Base-by-base conservation (phyloP, 257 asterid genomes). In the Solanum appendiculatum region DNA sequence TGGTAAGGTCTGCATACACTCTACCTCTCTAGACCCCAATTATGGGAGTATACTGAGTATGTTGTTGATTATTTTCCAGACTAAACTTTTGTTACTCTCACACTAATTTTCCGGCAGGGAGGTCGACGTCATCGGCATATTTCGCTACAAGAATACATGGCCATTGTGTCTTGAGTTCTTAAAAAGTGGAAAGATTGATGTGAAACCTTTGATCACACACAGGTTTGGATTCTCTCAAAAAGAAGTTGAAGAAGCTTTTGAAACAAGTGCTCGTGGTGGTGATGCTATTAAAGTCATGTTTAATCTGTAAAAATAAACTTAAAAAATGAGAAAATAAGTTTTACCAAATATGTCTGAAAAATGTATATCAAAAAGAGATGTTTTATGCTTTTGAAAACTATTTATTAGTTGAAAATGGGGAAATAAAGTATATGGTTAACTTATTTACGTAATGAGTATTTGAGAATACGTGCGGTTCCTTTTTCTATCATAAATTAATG, bases 201-300 rank as follows among this genome's bases (percentile, higher is more conserved):
- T 97, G 92, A 95, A 95, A 91, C 96, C 98, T 2, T 88, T 97
- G 90, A 95, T 97, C 89, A 95, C 99, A 14, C 98, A 97, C 90
- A 91, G 98, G 91, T 97, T 90, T 36, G 95, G 96, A 7, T 94
- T 97, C 90, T 88, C 93, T 42, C 98, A 95, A 91, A 88, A 90
- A 89, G 99, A 95, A 87, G 92, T 97, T 69, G 99, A 95, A 88
- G 94, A 93, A 34, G 98, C 98, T 16, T 95, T 97, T 60, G 98
- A 95, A 78, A 94, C 96, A 9, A 95, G 98, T 84, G 96, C 98
- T 1, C 91, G 88, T 25, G 99, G 99, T 29, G 98, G 98, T 48
- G 88, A 89, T 89, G 99, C 99, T 48, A 97, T 97, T 90, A 97
- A 97, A 93, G 99, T 95, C 91, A 95, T 97, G 98, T 97, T 97